phyloP scores from a whole-genome alignment of 495 filamentous ascomycete species.

The Neurospora hispaniola region DNA sequence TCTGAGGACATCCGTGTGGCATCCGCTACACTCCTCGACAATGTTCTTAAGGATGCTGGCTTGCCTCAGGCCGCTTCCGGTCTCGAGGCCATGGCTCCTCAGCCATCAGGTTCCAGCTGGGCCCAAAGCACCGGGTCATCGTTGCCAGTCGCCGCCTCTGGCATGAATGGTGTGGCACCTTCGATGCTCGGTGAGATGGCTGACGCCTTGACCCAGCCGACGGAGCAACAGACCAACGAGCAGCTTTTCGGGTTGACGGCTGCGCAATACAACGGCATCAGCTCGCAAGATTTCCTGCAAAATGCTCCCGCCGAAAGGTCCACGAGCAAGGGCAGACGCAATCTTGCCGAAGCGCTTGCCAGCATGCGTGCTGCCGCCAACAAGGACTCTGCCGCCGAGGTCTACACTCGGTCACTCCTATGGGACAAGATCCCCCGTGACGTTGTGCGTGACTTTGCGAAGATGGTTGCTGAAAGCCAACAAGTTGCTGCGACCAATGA shows the following conservation, averaged over 20 bases:
- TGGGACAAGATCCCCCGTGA: conserved; percentile 91
- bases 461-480: conserved; percentile 62
- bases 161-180: conserved; percentile 42
- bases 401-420: conserved; percentile 85
- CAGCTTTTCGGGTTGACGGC: conserved; percentile 78
- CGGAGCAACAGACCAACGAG: conserved; percentile 77
- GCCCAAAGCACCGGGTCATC: conserved; percentile 26
- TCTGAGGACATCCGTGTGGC: conserved; percentile 90
- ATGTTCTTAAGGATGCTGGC: conserved; percentile 73
- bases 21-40: conserved; percentile 80
- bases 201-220: conserved; percentile 62
- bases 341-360: conserved; percentile 74
- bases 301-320: conserved; percentile 34
- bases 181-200: conserved; percentile 68
- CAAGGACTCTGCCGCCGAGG: conserved; percentile 63
- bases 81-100: conserved; percentile 38
- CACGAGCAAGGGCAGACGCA: conserved; percentile 49
- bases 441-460: conserved; percentile 83
- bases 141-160: conserved; percentile 42
- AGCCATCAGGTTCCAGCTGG: conserved; percentile 41
- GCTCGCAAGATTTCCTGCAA: conserved; percentile 54
- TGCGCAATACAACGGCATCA: conserved; percentile 84
- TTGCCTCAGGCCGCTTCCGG: conserved; percentile 38
- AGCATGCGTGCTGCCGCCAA: conserved; percentile 55
- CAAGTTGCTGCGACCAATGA: conserved; percentile 24